A percentile compares a stretch with the other conserved stretches of the same genome.
Evolutionary conservation across 148 eudicot genomes (phyloP).

Genomic region (Chenopodium formosanum): DNA sequence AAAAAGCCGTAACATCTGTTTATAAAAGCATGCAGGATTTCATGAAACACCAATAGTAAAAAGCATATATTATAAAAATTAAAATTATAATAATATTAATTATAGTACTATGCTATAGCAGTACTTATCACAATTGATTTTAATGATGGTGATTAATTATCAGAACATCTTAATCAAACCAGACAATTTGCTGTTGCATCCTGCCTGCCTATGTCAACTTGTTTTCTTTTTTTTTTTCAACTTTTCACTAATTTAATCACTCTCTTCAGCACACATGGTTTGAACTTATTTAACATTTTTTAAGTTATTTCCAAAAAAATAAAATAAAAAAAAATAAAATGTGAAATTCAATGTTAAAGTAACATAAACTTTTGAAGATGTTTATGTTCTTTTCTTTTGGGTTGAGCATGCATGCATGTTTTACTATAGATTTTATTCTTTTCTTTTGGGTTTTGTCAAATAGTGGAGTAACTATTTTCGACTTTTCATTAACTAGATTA

Average conservation of each 20-base stretch:
- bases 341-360: too few species aligned
- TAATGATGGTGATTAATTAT: constrained; percentile 12
- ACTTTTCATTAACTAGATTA: too few species aligned
- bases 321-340: too few species aligned
- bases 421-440: too few species aligned
- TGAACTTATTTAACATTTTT: neutral
- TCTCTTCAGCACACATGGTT: constrained; percentile 9
- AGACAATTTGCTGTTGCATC: constrained; percentile 7
- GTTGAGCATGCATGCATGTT: too few species aligned
- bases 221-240: neutral
- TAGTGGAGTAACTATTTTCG: too few species aligned
- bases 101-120: neutral
- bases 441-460: too few species aligned
- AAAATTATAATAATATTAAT: neutral
- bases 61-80: neutral
- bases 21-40: constrained; percentile 6
- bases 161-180: constrained; percentile 10
- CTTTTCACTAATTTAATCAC: neutral
- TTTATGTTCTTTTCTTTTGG: too few species aligned
- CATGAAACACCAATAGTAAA: neutral
- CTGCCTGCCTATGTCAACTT: constrained; percentile 11
- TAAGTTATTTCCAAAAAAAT: too few species aligned
- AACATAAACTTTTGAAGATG: too few species aligned
- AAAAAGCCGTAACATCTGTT: constrained; percentile 7
- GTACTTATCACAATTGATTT: constrained; percentile 5